These are phyloP conservation scores for Talaromyces sp. DNA, from an alignment of 2,329 filamentous ascomycete species.

Conservation along the genomic window DNA sequence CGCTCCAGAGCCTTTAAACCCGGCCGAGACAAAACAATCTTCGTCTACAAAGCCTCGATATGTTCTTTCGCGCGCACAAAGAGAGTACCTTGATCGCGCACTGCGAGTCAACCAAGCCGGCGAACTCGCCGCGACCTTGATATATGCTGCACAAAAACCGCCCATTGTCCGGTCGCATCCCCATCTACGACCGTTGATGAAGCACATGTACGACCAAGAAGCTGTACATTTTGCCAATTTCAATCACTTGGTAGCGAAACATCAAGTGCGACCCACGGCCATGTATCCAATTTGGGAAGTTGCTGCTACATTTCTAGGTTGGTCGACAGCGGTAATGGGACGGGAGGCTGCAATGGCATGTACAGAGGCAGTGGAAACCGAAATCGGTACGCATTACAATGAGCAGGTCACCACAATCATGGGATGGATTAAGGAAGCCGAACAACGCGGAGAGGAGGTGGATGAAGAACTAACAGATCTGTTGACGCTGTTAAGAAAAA, in stretches of 20 bases:
- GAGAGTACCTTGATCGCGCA: constrained; percentile 71
- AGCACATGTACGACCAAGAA: constrained; percentile 98
- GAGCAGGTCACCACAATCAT: constrained; percentile 79
- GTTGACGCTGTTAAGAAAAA: constrained; percentile 70
- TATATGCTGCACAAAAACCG: constrained; percentile 86
- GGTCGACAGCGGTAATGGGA: constrained; percentile 84
- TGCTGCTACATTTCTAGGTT: constrained; percentile 77
- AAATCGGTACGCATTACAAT: constrained; percentile 96
- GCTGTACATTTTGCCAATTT: constrained; percentile 82
- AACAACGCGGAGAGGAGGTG: constrained; percentile 72
- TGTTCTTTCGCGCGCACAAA: constrained; percentile 66
- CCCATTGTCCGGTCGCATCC: constrained; percentile 76
- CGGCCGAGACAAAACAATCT: background rate
- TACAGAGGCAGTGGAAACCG: constrained; percentile 96
- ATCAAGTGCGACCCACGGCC: constrained; percentile 86
- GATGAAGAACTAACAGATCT: constrained; percentile 73
- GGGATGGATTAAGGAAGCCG: constrained; percentile 74
- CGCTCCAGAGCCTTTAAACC: constrained; percentile 6
- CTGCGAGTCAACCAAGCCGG: constrained; percentile 96
- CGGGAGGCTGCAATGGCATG: constrained; percentile 97
- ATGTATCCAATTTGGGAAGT: constrained; percentile 88
- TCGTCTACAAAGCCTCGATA: constrained; percentile 38
- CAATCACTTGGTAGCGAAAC: constrained; percentile 75
- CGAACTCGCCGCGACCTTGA: constrained; percentile 92
- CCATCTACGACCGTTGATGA: constrained; percentile 84